Percentiles rank a stretch among this genome's conserved stretches.
These are phyloP conservation scores for Ambispora gerdemannii DNA, from an alignment of 192 early-diverging fungal species.

Conservation along the genomic window DNA sequence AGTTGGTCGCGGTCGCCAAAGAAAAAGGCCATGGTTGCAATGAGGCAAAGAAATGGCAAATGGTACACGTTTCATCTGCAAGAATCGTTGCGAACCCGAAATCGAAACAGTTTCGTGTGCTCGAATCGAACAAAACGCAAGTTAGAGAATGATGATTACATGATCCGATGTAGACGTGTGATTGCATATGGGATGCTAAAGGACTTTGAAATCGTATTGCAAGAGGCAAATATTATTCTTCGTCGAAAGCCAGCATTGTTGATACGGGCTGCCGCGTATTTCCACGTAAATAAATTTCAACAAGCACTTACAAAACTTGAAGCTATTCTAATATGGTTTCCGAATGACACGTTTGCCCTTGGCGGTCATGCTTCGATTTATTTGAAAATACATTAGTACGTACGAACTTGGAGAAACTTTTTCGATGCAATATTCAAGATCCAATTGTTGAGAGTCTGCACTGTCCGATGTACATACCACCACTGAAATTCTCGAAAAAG, in stretches of 20 bases:
- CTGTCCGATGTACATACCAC: not conserved
- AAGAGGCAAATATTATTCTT: not conserved
- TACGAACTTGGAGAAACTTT: not conserved
- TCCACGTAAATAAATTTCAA: not conserved
- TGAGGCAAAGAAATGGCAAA: not conserved
- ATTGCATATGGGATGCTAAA: not conserved
- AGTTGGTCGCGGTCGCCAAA: not conserved
- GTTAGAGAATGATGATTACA: not conserved
- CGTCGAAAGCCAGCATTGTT: not conserved
- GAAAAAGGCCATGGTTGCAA: not conserved
- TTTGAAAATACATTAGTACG: not conserved
- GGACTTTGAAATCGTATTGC: not conserved
- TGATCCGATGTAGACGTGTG: not conserved
- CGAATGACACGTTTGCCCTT: not conserved
- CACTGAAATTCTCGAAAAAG: constrained; percentile 9
- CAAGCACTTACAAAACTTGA: not conserved
- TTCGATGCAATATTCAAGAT: not conserved
- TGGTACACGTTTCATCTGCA: not conserved
- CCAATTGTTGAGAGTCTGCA: not conserved
- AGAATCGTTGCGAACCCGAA: not conserved
- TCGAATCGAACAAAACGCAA: not conserved
- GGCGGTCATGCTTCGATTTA: not conserved
- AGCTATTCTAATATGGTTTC: not conserved
- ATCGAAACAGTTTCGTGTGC: too few relatives aligned
- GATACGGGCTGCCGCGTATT: not conserved